Evolutionary conservation across 352 stramenopile genomes (phyloP).

Genomic region (Phytophthora capsici): DNA sequence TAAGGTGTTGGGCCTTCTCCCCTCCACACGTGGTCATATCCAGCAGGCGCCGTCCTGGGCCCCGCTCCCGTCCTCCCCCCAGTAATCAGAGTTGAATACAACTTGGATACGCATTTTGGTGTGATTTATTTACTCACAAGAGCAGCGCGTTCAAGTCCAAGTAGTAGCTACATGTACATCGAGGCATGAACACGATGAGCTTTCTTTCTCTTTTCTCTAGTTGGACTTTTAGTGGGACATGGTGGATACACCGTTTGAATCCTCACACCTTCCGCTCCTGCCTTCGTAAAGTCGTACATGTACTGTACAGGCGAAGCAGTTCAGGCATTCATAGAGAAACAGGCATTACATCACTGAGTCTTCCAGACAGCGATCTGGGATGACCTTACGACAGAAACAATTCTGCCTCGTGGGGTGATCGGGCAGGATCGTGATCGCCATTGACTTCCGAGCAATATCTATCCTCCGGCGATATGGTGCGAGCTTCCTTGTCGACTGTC

Average conservation of each 20-base stretch:
- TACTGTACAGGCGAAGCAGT: too few species aligned
- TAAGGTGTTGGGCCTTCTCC: conserved; percentile 27
- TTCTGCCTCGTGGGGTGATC: conserved; percentile 2
- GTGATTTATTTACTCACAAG: conserved; percentile 30
- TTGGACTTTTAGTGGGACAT: not conserved
- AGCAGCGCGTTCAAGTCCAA: conserved; percentile 17
- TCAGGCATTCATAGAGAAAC: too few species aligned
- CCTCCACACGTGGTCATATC: conserved; percentile 29
- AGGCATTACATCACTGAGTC: too few species aligned
- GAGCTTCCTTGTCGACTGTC: not conserved
- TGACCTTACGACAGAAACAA: not conserved
- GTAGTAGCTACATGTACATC: not conserved
- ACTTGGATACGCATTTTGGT: conserved; percentile 39
- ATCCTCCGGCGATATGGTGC: not conserved
- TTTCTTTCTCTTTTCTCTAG: not conserved
- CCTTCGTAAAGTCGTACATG: too few species aligned
- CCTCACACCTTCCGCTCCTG: not conserved
- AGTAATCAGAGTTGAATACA: conserved; percentile 37
- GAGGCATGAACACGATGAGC: conserved; percentile 20
- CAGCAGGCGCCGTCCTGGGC: conserved; percentile 13
- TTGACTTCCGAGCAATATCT: not conserved
- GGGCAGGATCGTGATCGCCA: conserved; percentile 1
- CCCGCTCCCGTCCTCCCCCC: conserved; percentile 23
- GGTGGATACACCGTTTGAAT: conserved; percentile 11
- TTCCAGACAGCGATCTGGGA: not conserved